phyloP scores from a whole-genome alignment of 2,329 filamentous ascomycete genomes.

The Aspergillus vadensis region DNA sequence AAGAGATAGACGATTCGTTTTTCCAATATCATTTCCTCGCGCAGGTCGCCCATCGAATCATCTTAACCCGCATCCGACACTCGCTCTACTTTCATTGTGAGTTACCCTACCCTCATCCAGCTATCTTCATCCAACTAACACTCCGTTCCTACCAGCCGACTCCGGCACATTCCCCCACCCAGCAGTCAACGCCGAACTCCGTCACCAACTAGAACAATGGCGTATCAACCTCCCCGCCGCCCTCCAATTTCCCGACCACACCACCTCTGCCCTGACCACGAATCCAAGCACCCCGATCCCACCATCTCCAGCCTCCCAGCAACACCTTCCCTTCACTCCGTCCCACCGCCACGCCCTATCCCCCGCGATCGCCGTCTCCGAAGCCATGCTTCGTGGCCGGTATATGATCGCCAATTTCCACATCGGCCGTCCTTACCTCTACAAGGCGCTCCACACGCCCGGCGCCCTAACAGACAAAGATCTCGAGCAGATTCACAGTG shows the following conservation, averaged over 20 bases:
- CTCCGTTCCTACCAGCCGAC: conserved; percentile 32
- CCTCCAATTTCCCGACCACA: conserved; percentile 48
- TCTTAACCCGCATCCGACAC: conserved; percentile 56
- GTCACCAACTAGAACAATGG: conserved; percentile 60
- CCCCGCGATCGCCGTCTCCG: conserved; percentile 38
- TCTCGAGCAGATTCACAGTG: conserved; percentile 41
- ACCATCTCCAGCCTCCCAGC: conserved; percentile 24
- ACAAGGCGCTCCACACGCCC: conserved; percentile 47
- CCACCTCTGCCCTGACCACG: conserved; percentile 22
- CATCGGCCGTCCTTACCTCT: conserved; percentile 45
- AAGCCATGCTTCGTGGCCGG: conserved; percentile 42
- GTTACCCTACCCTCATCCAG: conserved; percentile 8
- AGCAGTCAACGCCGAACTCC: conserved; percentile 54
- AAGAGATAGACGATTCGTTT: conserved; percentile 54
- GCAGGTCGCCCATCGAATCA: conserved; percentile 58
- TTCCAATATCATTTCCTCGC: conserved; percentile 61
- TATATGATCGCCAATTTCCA: conserved; percentile 45
- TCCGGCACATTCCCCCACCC: conserved; percentile 50
- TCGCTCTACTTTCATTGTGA: conserved; percentile 53
- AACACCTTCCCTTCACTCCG: conserved; percentile 19
- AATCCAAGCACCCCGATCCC: conserved; percentile 22
- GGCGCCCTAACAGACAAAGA: conserved; percentile 41
- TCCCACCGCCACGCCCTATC: conserved; percentile 28
- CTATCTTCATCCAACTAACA: conserved; percentile 4
- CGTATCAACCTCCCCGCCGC: conserved; percentile 52